Evolutionary conservation across 176 grass and related monocot species (phyloP).

Genomic region (Rhynchospora pubera): DNA sequence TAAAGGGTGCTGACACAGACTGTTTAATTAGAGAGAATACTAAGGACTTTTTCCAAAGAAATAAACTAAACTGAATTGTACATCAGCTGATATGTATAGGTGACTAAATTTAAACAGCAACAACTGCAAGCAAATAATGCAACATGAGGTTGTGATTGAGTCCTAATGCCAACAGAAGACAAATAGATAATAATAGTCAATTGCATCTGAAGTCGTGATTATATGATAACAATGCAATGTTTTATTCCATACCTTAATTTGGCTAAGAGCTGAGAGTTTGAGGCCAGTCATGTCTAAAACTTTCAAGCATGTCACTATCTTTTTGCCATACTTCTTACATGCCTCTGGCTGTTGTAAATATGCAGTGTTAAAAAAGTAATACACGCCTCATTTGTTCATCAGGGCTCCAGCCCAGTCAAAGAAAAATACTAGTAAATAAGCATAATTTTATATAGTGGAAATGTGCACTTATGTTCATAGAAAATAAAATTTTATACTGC

Average conservation of each 20-base stretch:
- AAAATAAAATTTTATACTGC: neutral
- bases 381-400: neutral
- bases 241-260: conserved; percentile 69
- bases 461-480: neutral
- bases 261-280: conserved; percentile 80
- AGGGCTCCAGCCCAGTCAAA: neutral
- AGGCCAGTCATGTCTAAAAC: conserved; percentile 94
- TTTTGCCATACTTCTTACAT: conserved; percentile 49
- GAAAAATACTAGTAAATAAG: neutral
- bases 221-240: neutral
- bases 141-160: neutral
- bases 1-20: neutral
- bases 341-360: conserved; percentile 53
- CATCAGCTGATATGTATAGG: neutral
- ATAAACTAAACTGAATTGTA: neutral
- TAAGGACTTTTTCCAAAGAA: conserved; percentile 4
- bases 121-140: neutral
- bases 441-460: neutral
- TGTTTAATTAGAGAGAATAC: neutral
- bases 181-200: neutral
- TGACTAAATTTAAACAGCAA: neutral
- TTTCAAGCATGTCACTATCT: conserved; percentile 78
- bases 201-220: neutral
- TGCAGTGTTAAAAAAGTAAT: neutral
- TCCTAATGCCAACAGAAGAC: neutral